Base-by-base conservation (phyloP, 345 rosid genomes). In the Gossypium ekmanianum region DNA sequence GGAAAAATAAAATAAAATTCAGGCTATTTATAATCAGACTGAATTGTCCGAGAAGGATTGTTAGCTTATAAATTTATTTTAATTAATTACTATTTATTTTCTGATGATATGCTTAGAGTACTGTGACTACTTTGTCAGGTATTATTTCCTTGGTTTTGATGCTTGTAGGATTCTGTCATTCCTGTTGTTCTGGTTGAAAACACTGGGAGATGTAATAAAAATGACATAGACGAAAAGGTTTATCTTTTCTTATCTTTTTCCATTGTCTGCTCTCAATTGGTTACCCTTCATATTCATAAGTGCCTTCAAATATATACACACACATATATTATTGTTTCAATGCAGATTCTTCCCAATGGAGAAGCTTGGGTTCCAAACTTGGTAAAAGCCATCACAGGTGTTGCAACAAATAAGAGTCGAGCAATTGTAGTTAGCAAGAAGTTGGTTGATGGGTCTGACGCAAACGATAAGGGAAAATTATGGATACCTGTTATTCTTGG, bases 121-220 rank as follows among this genome's bases (percentile, higher is more conserved):
- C 11, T 50, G 14, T 48, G 61, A 62, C 52, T 61, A 62, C 39
- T 0, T 73, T 34, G 17, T 61, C 11, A 24, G 54, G 26, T 43
- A 17, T 58, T 47, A 26, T 58, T 47, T 26, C 29, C 11, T 29
- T 39, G 70, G 9, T 54, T 63, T 74, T 63, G 13, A 7, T 63
- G 71, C 43, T 59, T 86, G 79, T 71, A 91, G 97, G 81, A 83
- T 27, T 80, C 74, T 78, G 75, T 80, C 54, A 77, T 91, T 71
- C 83, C 83, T 24, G 92, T 86, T 68, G 86, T 86, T 41, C 85
- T 88, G 86, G 91, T 88, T 41, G 97, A 91, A 85, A 91, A 91
- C 81, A 91, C 92, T 52, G 91, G 94, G 74, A 87, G 92, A 85
- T 91, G 97, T 90, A 91, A 78, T 74, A 90, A 88, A 86, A 91